phyloP scores from a whole-genome alignment of 768 basidiomycete species.

The Phaffia tasmanica region DNA sequence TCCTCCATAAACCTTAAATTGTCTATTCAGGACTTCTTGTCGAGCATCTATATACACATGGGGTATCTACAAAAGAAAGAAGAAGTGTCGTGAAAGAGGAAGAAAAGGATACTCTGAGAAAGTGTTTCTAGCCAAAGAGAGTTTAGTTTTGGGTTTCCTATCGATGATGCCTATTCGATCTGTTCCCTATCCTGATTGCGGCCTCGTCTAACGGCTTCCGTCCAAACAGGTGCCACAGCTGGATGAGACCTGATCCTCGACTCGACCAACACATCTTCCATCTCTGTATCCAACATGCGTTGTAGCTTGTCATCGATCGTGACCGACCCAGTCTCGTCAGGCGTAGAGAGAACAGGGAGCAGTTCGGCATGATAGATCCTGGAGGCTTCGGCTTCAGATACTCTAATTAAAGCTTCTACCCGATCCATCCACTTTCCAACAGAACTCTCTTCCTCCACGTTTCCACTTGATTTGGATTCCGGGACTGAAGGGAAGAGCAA shows the following conservation, averaged over 20 bases:
- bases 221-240: constrained; percentile 22
- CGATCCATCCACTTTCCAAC: background rate
- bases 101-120: no score
- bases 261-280: constrained; percentile 22
- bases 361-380: constrained; percentile 11
- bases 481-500: constrained; percentile 2
- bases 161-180: no score
- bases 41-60: no score
- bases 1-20: no score
- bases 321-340: background rate
- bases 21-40: no score
- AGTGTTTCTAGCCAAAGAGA: no score
- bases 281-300: constrained; percentile 1
- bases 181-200: no score
- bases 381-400: constrained; percentile 17
- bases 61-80: no score
- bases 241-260: constrained; percentile 19
- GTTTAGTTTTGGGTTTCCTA: no score
- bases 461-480: background rate
- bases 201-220: background rate
- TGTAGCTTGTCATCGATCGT: background rate
- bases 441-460: background rate
- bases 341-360: background rate
- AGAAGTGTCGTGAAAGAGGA: no score
- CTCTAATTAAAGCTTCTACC: constrained; percentile 2